Evolutionary conservation across 78 protist species (phyloP).

Genomic region (Ministeria vibrans): DNA sequence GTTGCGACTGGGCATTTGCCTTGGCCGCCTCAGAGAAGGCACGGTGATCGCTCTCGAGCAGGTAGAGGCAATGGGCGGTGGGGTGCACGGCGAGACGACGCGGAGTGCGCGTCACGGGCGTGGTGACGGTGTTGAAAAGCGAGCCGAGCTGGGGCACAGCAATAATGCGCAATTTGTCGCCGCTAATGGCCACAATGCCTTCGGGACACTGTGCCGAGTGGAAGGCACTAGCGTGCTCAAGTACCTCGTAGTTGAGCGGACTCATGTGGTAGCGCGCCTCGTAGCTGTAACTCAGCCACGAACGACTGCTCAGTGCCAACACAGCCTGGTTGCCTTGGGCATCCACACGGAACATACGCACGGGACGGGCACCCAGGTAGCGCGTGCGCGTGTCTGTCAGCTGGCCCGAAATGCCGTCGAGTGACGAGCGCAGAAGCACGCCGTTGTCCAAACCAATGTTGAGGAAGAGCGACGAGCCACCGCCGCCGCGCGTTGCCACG

Average conservation of each 20-base stretch:
- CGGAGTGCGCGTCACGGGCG: constrained; percentile 73
- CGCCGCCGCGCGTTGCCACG: neutral
- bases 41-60: constrained; percentile 8
- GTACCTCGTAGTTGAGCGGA: constrained; percentile 66
- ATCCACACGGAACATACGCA: constrained; percentile 42
- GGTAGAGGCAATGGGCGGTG: neutral
- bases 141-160: constrained; percentile 71
- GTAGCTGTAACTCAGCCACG: constrained; percentile 75
- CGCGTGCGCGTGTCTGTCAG: constrained; percentile 77
- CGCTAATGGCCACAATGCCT: constrained; percentile 81
- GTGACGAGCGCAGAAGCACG: constrained; percentile 65
- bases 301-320: constrained; percentile 79
- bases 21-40: neutral
- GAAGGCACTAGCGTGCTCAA: constrained; percentile 76
- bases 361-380: constrained; percentile 78
- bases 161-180: constrained; percentile 63
- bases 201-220: constrained; percentile 86
- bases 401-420: constrained; percentile 77
- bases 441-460: constrained; percentile 89
- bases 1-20: neutral
- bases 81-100: constrained; percentile 37
- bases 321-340: constrained; percentile 52
- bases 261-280: constrained; percentile 30
- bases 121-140: constrained; percentile 58
- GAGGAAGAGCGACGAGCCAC: constrained; percentile 36